Evolutionary conservation across 2,329 filamentous ascomycete genomes (phyloP), one percentile per base, ranked within the genome.

Genomic region (Xylariales sp.): DNA sequence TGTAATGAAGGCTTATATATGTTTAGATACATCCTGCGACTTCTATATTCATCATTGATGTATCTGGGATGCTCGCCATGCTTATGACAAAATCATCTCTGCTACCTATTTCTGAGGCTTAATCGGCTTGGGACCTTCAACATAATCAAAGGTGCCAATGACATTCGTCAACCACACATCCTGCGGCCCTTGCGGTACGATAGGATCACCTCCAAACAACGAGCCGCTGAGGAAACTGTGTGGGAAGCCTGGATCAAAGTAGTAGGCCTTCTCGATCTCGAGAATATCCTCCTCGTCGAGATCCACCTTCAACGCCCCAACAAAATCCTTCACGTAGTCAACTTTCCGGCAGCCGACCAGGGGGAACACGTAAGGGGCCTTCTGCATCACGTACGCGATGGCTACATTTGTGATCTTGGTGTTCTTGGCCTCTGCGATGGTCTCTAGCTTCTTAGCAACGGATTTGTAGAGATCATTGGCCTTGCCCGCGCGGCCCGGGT

Each of bases 301-400:
- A 40, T 64, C 60, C 41, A 80, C 57, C 14, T 60, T 61, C 17
- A 81, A 55, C 1, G 72, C 69, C 43, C 72, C 62, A 47, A 80
- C 74, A 49, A 77, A 80, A 37, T 62, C 65, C 42, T 74, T 64
- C 6, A 81, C 53, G 51, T 81, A 75, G 47, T 76, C 68, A 21
- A 79, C 54, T 47, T 76, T 80, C 5, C 76, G 61, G 0, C 71
- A 72, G 2, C 76, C 77, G 3, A 78, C 62, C 28, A 81, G 68
- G 0, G 78, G 77, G 47, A 78, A 77, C 3, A 79, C 67, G 49
- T 77, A 67, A 2, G 73, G 68, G 2, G 69, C 60, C 54, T 79
- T 78, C n/a, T 67, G 62, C 60, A 74, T 65, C 5, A 78, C 67
- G 44, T 79, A 81, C 2, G 76, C 76, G n/a, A 81, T 54, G 5